phyloP scores from a whole-genome alignment of 805 yeast genomes.

The Candida hispaniensis region DNA sequence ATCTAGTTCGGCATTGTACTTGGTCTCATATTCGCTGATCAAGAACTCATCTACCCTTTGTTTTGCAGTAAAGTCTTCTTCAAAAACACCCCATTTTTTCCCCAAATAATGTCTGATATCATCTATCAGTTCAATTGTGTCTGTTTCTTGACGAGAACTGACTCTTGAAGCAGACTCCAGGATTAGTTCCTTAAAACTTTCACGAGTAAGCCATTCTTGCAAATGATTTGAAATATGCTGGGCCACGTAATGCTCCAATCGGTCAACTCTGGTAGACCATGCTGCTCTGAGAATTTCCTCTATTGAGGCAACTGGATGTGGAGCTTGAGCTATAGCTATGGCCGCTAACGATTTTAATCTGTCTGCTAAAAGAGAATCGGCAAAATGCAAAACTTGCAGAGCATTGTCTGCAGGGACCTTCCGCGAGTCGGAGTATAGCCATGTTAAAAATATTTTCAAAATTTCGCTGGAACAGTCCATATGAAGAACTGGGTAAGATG shows the following conservation, averaged over 20 bases:
- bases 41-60: conserved; percentile 22
- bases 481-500: conserved; percentile 34
- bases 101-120: conserved; percentile 58
- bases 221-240: conserved; percentile 45
- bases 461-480: conserved; percentile 30
- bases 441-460: conserved; percentile 43
- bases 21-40: conserved; percentile 27
- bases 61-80: conserved; percentile 22
- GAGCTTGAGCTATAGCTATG: conserved; percentile 33
- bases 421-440: conserved; percentile 50
- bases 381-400: conserved; percentile 45
- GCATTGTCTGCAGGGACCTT: conserved; percentile 41
- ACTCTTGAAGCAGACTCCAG: conserved; percentile 48
- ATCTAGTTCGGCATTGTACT: conserved; percentile 32
- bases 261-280: conserved; percentile 56
- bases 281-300: conserved; percentile 52
- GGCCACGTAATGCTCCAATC: conserved; percentile 56
- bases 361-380: conserved; percentile 46
- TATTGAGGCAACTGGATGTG: conserved; percentile 30
- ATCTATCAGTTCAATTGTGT: conserved; percentile 69
- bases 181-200: conserved; percentile 33
- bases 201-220: conserved; percentile 29
- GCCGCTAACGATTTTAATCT: conserved; percentile 57
- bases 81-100: conserved; percentile 29
- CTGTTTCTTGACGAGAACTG: conserved; percentile 54